Evolutionary conservation across 495 filamentous ascomycete species (phyloP).

Genomic region (Chaetomium tenue): DNA sequence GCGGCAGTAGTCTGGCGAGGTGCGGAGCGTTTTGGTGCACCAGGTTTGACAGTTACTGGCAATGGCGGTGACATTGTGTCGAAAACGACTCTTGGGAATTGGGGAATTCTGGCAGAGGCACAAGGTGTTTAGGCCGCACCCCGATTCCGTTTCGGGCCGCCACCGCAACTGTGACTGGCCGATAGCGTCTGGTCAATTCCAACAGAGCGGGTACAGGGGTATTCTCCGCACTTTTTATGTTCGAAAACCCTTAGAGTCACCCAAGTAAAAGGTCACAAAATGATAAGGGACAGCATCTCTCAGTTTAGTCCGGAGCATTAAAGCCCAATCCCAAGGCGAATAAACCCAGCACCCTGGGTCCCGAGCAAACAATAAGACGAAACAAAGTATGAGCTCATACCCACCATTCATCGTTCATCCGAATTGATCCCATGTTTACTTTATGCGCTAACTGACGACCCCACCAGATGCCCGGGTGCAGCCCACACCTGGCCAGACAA

Average conservation of each 20-base stretch:
- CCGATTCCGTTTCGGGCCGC: constrained; percentile 33
- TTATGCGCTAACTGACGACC: constrained; percentile 16
- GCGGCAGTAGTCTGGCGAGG: constrained; percentile 4
- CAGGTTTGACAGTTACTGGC: not conserved
- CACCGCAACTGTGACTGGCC: constrained; percentile 30
- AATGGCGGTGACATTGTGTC: constrained; percentile 21
- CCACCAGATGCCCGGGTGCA: constrained; percentile 6
- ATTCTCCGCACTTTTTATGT: not conserved
- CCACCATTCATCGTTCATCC: constrained; percentile 7
- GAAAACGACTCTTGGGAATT: constrained; percentile 1
- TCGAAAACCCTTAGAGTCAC: not conserved
- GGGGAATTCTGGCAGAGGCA: constrained; percentile 1
- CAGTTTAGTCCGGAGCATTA: not conserved
- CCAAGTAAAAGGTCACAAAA: not conserved
- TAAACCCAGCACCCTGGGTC: not conserved
- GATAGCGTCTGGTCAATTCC: constrained; percentile 21
- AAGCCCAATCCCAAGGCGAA: constrained; percentile 5
- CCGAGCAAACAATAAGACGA: not conserved
- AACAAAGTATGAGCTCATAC: not conserved
- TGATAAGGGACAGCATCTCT: not conserved
- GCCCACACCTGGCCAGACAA: constrained; percentile 17
- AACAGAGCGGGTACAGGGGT: constrained; percentile 9
- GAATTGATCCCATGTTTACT: constrained; percentile 15
- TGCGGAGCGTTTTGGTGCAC: constrained; percentile 13
- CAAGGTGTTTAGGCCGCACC: constrained; percentile 27